Evolutionary conservation across 176 grass and related monocot species (phyloP).

Genomic region (Aechmea fasciata): DNA sequence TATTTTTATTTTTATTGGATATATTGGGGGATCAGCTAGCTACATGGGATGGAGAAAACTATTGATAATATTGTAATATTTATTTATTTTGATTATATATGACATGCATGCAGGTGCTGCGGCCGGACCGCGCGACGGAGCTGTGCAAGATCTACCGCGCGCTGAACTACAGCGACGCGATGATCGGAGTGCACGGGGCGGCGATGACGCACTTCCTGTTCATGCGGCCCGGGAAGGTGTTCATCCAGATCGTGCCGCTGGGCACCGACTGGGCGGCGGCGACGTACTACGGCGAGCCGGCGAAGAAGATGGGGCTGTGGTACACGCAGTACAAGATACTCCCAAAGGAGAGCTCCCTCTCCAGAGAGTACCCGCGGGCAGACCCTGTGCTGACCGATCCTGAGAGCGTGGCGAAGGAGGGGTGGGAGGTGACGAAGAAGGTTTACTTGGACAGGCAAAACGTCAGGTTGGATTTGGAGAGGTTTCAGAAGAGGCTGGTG

Average conservation of each 20-base stretch:
- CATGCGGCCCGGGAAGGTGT: conserved; percentile 65
- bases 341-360: conserved; percentile 61
- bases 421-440: conserved; percentile 84
- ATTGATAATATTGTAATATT: too few species aligned
- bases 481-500: conserved; percentile 49
- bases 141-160: conserved; percentile 60
- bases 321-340: conserved; percentile 73
- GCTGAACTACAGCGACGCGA: conserved; percentile 75
- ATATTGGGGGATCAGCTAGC: neutral
- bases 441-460: conserved; percentile 83
- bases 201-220: conserved; percentile 93
- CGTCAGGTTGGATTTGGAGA: conserved; percentile 43
- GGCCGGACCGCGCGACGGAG: conserved; percentile 47
- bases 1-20: neutral
- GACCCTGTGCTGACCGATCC: conserved; percentile 79
- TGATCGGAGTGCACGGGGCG: conserved; percentile 93
- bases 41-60: too few species aligned
- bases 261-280: conserved; percentile 62
- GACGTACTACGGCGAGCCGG: conserved; percentile 61
- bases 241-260: conserved; percentile 78
- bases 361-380: conserved; percentile 38
- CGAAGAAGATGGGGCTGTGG: conserved; percentile 34
- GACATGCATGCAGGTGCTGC: conserved; percentile 14
- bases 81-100: neutral
- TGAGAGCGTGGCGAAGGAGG: conserved; percentile 40